Evolutionary conservation across 2,329 filamentous ascomycete species (phyloP).

Genomic region (Incumbomyces lentus): DNA sequence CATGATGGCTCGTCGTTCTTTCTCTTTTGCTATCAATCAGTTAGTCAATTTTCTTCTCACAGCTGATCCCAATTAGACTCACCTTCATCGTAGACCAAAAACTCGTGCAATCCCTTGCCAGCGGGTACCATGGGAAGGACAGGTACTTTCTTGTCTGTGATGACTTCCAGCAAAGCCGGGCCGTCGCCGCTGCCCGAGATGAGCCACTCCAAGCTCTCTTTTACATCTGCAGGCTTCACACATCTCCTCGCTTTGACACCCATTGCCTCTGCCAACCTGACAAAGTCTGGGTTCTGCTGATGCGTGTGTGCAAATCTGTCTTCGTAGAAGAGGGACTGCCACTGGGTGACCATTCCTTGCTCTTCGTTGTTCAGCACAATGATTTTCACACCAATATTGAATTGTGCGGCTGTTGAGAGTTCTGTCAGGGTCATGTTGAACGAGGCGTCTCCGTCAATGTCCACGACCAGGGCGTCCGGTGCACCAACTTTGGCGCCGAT

Average conservation of each 20-base stretch:
- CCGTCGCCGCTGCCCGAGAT: constrained; percentile 54
- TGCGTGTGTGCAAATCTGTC: constrained; percentile 87
- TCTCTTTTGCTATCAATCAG: constrained; percentile 50
- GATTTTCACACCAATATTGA: constrained; percentile 92
- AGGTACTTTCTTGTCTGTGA: constrained; percentile 69
- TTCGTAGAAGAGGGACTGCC: constrained; percentile 96
- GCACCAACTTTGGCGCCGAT: constrained; percentile 87
- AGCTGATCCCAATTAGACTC: constrained; percentile 27
- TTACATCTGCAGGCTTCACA: constrained; percentile 64
- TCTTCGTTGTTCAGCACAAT: constrained; percentile 95
- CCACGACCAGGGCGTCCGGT: constrained; percentile 75
- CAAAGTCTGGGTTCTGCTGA: constrained; percentile 90
- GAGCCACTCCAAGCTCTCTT: constrained; percentile 74
- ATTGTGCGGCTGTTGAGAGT: constrained; percentile 83
- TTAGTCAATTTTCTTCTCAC: constrained; percentile 5
- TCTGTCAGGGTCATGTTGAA: constrained; percentile 99
- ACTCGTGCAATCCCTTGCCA: constrained; percentile 80
- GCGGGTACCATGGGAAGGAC: constrained; percentile 96
- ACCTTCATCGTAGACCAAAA: constrained; percentile 77
- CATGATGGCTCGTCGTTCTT: constrained; percentile 57
- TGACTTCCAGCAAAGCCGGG: constrained; percentile 75
- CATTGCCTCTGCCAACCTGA: constrained; percentile 89
- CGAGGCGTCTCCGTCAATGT: constrained; percentile 96
- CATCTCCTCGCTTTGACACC: constrained; percentile 65
- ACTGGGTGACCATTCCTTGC: constrained; percentile 97